Percentiles rank a stretch among this genome's conserved stretches.
phyloP scores from a whole-genome alignment of 306 rosid genomes.

The Bauhinia variegata region DNA sequence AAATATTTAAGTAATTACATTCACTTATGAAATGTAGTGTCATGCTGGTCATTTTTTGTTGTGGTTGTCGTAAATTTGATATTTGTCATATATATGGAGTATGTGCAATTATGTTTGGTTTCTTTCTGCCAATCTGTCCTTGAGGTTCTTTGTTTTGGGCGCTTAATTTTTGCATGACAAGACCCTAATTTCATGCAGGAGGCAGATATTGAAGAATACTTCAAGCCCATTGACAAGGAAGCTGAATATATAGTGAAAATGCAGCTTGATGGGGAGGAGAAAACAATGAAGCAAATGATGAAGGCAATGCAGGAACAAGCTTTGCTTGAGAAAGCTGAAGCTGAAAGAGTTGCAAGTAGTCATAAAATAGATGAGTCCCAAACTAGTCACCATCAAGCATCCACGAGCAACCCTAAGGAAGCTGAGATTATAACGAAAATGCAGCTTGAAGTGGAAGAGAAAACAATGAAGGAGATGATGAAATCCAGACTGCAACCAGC shows the following conservation, averaged over 20 bases:
- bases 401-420: conserved; percentile 42
- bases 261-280: conserved; percentile 80
- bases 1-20: not conserved
- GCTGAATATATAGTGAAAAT: conserved; percentile 73
- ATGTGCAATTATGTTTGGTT: conserved; percentile 25
- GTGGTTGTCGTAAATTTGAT: not conserved
- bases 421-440: conserved; percentile 60
- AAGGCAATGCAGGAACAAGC: conserved; percentile 72
- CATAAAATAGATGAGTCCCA: conserved; percentile 17
- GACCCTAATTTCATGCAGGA: conserved; percentile 56
- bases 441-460: conserved; percentile 80
- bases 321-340: conserved; percentile 47
- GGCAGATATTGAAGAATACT: conserved; percentile 79
- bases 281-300: conserved; percentile 63
- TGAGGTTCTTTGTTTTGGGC: conserved; percentile 7
- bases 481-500: conserved; percentile 70
- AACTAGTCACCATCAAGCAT: conserved; percentile 38
- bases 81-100: conserved; percentile 11
- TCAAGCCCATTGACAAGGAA: conserved; percentile 85
- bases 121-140: not conserved
- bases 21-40: not conserved
- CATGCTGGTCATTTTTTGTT: not conserved
- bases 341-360: conserved; percentile 36
- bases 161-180: conserved; percentile 32
- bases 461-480: conserved; percentile 63